A percentile compares a stretch with the other conserved stretches of the same genome.
Conservation (phyloP, 306 rosid genomes). For the Luffa acutangula region DNA sequence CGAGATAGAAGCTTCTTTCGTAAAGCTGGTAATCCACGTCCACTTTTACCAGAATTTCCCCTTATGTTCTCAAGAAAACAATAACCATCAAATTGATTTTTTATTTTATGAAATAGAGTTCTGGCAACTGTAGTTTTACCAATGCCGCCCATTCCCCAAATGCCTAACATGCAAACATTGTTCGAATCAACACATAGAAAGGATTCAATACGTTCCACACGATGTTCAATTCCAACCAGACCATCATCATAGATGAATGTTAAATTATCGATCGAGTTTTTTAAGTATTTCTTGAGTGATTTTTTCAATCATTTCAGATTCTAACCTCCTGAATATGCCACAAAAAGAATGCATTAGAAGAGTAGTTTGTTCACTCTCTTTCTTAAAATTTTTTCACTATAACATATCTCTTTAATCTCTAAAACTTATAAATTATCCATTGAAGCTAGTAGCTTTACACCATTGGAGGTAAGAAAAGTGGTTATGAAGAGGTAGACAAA, state of each 20-base stretch:
- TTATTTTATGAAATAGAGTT: background rate
- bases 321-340: too few species aligned
- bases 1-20: background rate
- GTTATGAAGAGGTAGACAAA: too few species aligned
- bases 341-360: too few species aligned
- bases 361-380: too few species aligned
- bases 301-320: background rate
- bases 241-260: background rate
- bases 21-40: background rate
- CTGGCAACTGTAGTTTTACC: background rate
- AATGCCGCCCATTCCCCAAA: background rate
- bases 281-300: background rate
- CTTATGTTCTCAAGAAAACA: background rate
- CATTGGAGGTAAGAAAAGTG: too few species aligned
- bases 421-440: too few species aligned
- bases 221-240: background rate
- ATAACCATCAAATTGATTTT: too few species aligned
- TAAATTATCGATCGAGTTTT: background rate
- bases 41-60: background rate
- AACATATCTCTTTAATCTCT: too few species aligned
- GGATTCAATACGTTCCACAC: background rate
- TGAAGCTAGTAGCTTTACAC: too few species aligned
- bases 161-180: background rate
- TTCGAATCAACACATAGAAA: background rate
- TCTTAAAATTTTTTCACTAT: too few species aligned